Evolutionary conservation across 371 early-diverging fungal genomes (phyloP).

Genomic region (Blakeslea trispora): DNA sequence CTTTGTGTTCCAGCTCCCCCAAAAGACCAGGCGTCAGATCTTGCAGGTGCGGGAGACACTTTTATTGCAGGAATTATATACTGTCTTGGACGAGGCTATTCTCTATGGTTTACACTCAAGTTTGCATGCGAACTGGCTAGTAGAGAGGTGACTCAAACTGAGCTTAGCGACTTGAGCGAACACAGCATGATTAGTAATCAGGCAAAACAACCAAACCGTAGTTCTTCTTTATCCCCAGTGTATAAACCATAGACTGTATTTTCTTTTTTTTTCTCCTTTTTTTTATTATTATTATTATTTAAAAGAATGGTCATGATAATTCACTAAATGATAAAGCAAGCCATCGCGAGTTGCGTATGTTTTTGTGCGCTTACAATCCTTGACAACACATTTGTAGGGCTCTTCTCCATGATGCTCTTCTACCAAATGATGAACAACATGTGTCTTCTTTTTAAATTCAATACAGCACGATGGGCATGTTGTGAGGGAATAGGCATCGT

Average conservation of each 20-base stretch:
- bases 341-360: conserved; percentile 37
- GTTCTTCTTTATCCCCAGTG: neutral
- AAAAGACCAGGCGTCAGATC: conserved; percentile 43
- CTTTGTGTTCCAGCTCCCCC: conserved; percentile 10
- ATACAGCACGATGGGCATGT: conserved; percentile 30
- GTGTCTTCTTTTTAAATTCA: conserved; percentile 31
- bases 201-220: conserved; percentile 11
- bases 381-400: conserved; percentile 28
- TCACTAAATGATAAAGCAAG: conserved; percentile 33
- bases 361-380: conserved; percentile 28
- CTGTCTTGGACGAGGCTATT: conserved; percentile 28
- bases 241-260: neutral
- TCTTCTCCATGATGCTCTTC: conserved; percentile 34
- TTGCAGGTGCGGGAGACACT: conserved; percentile 74
- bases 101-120: conserved; percentile 28
- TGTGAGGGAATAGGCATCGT: conserved; percentile 18
- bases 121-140: conserved; percentile 63
- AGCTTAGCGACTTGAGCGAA: conserved; percentile 42
- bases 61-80: conserved; percentile 68
- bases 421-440: conserved; percentile 33
- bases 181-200: too few relatives aligned
- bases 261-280: neutral
- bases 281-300: too few relatives aligned
- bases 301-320: conserved; percentile 19
- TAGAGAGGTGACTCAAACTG: conserved; percentile 60